phyloP scores from a whole-genome alignment of 441 rosid species.

The Eruca vesicaria region DNA sequence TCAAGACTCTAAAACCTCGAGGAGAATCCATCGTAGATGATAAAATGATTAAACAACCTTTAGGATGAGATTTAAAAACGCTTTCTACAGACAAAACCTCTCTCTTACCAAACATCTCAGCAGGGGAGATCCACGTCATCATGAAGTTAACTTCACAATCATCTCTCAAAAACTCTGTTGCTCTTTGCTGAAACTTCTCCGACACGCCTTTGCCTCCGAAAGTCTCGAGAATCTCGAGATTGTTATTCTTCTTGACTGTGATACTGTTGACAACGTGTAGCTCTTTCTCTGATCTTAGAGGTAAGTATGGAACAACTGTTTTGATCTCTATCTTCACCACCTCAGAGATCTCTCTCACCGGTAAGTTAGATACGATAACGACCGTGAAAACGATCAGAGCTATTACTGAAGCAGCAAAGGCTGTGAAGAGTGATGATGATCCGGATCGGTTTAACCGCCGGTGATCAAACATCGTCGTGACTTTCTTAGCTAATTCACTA shows the following conservation, averaged over 20 bases:
- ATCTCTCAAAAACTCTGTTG: conserved; percentile 45
- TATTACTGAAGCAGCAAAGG: conserved; percentile 33
- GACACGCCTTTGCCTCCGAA: conserved; percentile 46
- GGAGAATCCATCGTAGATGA: conserved; percentile 57
- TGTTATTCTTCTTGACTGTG: conserved; percentile 13
- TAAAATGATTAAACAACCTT: conserved; percentile 51
- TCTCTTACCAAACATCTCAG: conserved; percentile 40
- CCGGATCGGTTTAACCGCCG: conserved; percentile 29
- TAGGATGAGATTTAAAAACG: conserved; percentile 47
- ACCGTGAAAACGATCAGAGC: conserved; percentile 46
- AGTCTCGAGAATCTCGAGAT: conserved; percentile 39
- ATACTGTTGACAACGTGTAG: conserved; percentile 5
- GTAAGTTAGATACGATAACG: conserved; percentile 26
- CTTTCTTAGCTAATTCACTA: conserved; percentile 13
- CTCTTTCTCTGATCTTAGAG: conserved; percentile 28
- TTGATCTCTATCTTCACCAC: conserved; percentile 30
- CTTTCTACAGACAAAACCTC: conserved; percentile 46
- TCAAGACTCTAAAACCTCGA: conserved; percentile 40
- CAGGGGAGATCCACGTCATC: conserved; percentile 71
- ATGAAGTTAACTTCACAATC: conserved; percentile 48
- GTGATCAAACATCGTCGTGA: conserved; percentile 28
- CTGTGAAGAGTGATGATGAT: conserved; percentile 28
- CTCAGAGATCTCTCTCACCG: conserved; percentile 13
- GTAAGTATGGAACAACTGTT: conserved; percentile 23
- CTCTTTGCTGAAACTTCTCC: conserved; percentile 49